Evolutionary conservation across 352 stramenopile genomes (phyloP), one percentile per base, ranked within the genome.

Genomic region (Pythium periplocum): DNA sequence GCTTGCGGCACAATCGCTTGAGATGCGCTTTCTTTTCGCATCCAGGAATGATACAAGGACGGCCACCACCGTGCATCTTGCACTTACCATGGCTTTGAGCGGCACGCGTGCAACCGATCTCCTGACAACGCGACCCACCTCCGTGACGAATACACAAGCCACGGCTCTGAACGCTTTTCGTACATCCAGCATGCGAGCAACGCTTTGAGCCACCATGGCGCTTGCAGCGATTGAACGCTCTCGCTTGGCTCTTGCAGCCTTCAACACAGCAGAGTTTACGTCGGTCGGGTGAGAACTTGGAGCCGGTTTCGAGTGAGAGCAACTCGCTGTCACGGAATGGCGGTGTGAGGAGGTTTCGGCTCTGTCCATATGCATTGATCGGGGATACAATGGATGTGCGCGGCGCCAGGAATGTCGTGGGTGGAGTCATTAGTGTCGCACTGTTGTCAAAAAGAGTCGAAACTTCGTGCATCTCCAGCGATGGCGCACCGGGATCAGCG

Each of bases 11-110:
- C 36, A 95, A 55, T 7, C 80, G 71, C 57, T 92, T 91, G 34
- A 95, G 45, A 46, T 91, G 81, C 17, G 81, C 81, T 57, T 88
- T 91, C 74, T 91, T 91, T 55, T 89, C 81, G 39, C 81, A 91
- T 4, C 74, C 78, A n/a, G 49, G 54, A 4, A 91, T 73, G 17
- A 86, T 70, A 49, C 83, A 88, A 34, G 64, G 59, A 26, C 78
- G 71, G 3, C 64, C 66, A 34, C 70, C 75, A 45, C 73, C 75
- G 59, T 86, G 71, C 67, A 83, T 63, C 62, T 83, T 81, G 48
- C 83, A 94, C 4, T 61, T 67, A 0, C 82, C 82, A 38, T 89
- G 75, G 54, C 82, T 93, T 62, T 95, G 84, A 1, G 84, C 85
- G 0, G 63, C 69, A 35, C 71, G 73, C 30, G 48, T 66, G 60